Base-by-base conservation (phyloP, 2,329 filamentous ascomycete genomes). In the Truncatella angustata region DNA sequence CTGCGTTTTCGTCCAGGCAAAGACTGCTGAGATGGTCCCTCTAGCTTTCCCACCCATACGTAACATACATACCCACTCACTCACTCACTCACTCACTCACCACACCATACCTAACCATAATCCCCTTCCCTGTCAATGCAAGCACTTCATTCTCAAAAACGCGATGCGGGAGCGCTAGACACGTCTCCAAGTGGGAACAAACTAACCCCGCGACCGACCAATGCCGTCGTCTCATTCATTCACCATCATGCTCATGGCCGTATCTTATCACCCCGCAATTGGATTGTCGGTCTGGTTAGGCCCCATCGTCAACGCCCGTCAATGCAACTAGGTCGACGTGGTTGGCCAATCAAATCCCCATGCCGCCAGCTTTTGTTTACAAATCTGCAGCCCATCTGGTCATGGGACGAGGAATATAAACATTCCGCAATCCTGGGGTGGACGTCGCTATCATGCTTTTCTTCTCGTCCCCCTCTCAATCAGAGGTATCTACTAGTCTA, bases 241-340 rank as follows among this genome's bases (percentile, higher is more conserved):
- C 36, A n/a, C 9, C 14, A 9, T 10, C 16, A n/a, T 6, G 7
- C 7, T 39, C 9, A 32, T 14, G 28, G 7, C 14, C 28, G 28
- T 50, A 50, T 43, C 47, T 50, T 42, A 50, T 50, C 47, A 50
- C 47, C 47, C 47, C 47, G 36, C 47, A 40, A 28, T 50, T 39
- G 46, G 23, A 28, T 50, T 39, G 46, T 14, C 46, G 16, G 34
- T n/a, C 34, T 49, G n/a, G 32, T 16, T n/a, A 7, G 30, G 16
- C 20, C 35, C 11, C 35, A 6, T 14, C 23, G 14, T 16, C 14
- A n/a, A 28, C 16, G 26, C 16, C 18, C 18, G n/a, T 44, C 32
- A 21, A 37, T 36, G 32, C 47, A 42, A 42, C 47, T 16, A 39
- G 20, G 36, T 50, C 18, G 21, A 24, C 20, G 20, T 14, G 14